phyloP scores from a whole-genome alignment of 306 rosid genomes.

The Glycine tomentella region DNA sequence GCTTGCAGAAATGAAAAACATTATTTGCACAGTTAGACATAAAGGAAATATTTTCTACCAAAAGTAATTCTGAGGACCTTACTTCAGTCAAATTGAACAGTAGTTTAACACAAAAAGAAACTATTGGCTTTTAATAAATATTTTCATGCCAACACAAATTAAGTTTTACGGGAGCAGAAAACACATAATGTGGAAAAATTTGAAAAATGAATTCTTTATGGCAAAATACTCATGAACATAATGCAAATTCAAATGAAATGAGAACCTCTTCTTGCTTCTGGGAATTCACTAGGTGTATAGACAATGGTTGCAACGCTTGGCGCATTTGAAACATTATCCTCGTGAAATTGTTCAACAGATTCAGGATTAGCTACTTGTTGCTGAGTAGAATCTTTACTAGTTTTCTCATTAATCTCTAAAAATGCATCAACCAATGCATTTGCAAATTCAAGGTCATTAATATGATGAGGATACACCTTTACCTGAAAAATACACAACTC shows the following conservation, averaged over 20 bases:
- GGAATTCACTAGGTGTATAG: conserved; percentile 73
- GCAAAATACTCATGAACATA: conserved; percentile 28
- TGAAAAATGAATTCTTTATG: conserved; percentile 25
- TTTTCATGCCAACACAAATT: conserved; percentile 28
- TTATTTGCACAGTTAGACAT: conserved; percentile 21
- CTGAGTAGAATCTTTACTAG: conserved; percentile 47
- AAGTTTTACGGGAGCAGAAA: conserved; percentile 4
- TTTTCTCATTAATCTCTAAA: conserved; percentile 66
- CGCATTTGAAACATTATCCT: conserved; percentile 49
- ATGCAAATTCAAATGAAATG: conserved; percentile 39
- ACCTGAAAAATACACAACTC: conserved; percentile 62
- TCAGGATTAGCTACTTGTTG: conserved; percentile 49
- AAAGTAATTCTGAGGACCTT: conserved; percentile 6
- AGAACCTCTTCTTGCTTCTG: conserved; percentile 88
- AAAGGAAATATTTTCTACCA: background rate
- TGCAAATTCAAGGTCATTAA: conserved; percentile 82
- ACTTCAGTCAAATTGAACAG: conserved; percentile 4
- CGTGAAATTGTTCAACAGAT: conserved; percentile 47
- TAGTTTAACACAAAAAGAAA: conserved; percentile 30
- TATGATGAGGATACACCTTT: conserved; percentile 77
- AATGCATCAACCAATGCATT: conserved; percentile 82
- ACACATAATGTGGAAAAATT: background rate
- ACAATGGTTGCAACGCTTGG: conserved; percentile 51
- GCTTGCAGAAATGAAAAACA: conserved; percentile 45
- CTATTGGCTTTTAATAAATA: conserved; percentile 17